Evolutionary conservation across 2,329 filamentous ascomycete genomes (phyloP).

Genomic region (Fusarium bulbicola): DNA sequence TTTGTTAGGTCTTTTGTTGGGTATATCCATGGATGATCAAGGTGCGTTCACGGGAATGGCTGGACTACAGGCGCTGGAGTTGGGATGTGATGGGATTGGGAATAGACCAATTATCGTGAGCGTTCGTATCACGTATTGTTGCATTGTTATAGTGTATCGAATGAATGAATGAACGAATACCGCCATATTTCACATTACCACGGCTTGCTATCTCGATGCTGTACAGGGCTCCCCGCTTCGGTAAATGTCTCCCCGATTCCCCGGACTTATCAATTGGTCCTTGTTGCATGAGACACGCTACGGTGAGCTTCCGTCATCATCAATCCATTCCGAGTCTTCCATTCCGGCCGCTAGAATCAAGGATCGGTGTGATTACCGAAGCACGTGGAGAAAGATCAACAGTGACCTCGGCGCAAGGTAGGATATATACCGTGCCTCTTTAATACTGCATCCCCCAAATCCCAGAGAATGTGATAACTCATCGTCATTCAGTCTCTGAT

Average conservation of each 20-base stretch:
- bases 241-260: neutral
- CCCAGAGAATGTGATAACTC: constrained; percentile 22
- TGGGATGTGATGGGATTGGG: constrained; percentile 2
- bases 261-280: neutral
- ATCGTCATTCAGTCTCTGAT: neutral
- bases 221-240: constrained; percentile 1
- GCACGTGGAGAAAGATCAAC: constrained; percentile 32
- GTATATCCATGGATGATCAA: neutral
- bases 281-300: neutral
- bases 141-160: neutral
- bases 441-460: constrained; percentile 1
- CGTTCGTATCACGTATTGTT: neutral
- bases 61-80: neutral
- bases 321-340: neutral
- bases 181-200: no score
- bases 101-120: constrained; percentile 1
- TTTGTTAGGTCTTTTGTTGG: constrained; percentile 15
- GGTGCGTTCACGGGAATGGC: constrained; percentile 1
- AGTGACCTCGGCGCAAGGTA: constrained; percentile 23
- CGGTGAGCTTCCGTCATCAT: constrained; percentile 12
- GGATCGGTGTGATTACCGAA: constrained; percentile 31
- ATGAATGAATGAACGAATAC: constrained; percentile 8
- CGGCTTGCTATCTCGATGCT: neutral
- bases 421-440: neutral
- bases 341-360: constrained; percentile 9